Base-by-base conservation (phyloP, 2,329 filamentous ascomycete species). In the Aspergillus sp. region DNA sequence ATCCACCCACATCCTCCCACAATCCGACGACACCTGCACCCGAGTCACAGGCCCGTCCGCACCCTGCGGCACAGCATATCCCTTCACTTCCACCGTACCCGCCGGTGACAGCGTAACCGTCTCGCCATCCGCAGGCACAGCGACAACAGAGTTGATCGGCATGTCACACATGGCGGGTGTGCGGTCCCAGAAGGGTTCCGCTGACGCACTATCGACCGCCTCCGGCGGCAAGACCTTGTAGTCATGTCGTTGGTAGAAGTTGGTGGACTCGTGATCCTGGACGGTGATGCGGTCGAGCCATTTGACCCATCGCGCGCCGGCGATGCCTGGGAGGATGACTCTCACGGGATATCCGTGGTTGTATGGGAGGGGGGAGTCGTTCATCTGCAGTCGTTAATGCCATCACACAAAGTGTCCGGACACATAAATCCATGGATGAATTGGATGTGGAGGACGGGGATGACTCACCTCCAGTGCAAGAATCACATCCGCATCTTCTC, bases 151-250 rank as follows among this genome's bases (percentile, higher is more conserved):
- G 60, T 84, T 84, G 29, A 84, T 72, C 0, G 78, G 80, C 76
- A 81, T 81, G 44, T 81, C 80, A 50, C 79, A 76, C 49, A 85
- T 71, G 2, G 82, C 70, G 0, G 77, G 74, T 1, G 77, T 73
- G 14, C 65, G 70, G 19, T 70, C 64, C 82, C 82, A 85, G 64
- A 76, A 84, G 41, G 72, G 67, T 56, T 78, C 74, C 3, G 82
- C 82, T 14, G 75, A 72, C 46, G 79, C 74, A 46, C 69, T 71
- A 47, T 74, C 76, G 10, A 73, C 69, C 0, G 75, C 80, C 32
- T 81, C 73, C 0, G 78, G 78, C 1, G 81, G 81, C 5, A 85
- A 69, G 25, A 82, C 73, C 63, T 84, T 85, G 70, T 85, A 85
- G 65, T 85, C 82, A 45, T 72, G 75, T 52, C 79, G 77, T 66